phyloP scores from a whole-genome alignment of 495 filamentous ascomycete genomes.

The Annulohypoxylon maeteangense region DNA sequence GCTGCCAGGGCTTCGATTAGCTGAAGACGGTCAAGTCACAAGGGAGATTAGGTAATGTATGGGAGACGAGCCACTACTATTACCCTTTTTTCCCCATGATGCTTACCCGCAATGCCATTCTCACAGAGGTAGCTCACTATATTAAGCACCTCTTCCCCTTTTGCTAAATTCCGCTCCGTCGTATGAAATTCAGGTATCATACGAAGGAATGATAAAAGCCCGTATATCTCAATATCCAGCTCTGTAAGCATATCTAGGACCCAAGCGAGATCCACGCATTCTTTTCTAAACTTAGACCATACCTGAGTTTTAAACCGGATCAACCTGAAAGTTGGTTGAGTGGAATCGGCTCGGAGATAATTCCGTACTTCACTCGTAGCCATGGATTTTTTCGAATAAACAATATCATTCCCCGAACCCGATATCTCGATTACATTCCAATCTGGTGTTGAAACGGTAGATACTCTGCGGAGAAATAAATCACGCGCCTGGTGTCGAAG shows the following conservation, averaged over 20 bases:
- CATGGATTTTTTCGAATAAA: constrained; percentile 8
- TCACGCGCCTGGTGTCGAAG: constrained; percentile 3
- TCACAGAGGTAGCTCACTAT: background rate
- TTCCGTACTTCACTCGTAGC: background rate
- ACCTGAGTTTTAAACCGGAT: background rate
- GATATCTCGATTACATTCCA: constrained; percentile 15
- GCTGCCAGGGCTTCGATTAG: constrained; percentile 6
- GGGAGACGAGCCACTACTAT: background rate
- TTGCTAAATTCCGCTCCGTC: background rate
- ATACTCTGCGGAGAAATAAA: background rate
- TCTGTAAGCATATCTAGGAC: constrained; percentile 3
- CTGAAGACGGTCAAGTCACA: background rate
- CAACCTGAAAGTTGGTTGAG: constrained; percentile 11
- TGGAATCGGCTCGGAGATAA: background rate
- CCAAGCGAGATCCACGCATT: background rate
- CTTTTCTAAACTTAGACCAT: too few species aligned
- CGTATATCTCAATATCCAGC: constrained; percentile 7
- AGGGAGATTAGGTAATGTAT: background rate
- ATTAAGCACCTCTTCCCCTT: background rate
- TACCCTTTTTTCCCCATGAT: background rate
- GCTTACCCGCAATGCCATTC: too few species aligned
- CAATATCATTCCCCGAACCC: background rate
- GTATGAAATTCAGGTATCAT: background rate
- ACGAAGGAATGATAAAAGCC: background rate
- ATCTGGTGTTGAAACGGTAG: background rate